Evolutionary conservation across 257 asterid genomes (phyloP), one percentile per base, ranked within the genome.

Genomic region (Fraxinus anomala): DNA sequence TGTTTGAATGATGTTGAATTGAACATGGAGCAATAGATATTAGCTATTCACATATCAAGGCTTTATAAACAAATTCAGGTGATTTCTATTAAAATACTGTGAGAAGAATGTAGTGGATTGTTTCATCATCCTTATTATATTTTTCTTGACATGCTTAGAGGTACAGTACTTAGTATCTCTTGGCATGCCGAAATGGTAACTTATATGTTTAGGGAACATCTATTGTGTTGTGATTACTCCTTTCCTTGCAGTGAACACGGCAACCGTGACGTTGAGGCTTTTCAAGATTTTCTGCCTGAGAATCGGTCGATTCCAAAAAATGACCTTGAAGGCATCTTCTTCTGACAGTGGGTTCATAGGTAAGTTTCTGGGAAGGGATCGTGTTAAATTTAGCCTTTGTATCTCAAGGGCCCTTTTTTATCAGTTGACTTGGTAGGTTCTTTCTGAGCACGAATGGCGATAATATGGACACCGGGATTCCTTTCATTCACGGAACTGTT

Each of bases 261-360:
- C 94, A 93, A 70, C 98, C 98, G 86, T 93, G 98, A 49, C 85
- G 87, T 28, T 85, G 89, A 82, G 94, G 91, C 86, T 88, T 87
- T 51, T 86, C 88, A 21, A 83, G 82, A 54, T 86, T 81, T 4
- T 86, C 97, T 1, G 79, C 36, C 68, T 93, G 94, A 42, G 96
- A 89, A 75, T 93, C 97, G 68, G 92, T 91, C 0, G 96, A 76
- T 73, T 95, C 97, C 86, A 16, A 75, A 90, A 67, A 78, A 90
- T 37, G 89, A 51, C 94, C 97, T 81, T 82, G 76, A 17, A 95
- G 92, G 72, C 98, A 91, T 81, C 99, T 93, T 78, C 97, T 87
- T 82, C 90, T 89, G 69, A 91, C 81, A 0, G 70, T 83, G 26
- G 99, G 98, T 84, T 91, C 79, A 72, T 90, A 81, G 49, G 88